Evolutionary conservation across 2,329 filamentous ascomycete genomes (phyloP).

Genomic region (Didymella exigua): DNA sequence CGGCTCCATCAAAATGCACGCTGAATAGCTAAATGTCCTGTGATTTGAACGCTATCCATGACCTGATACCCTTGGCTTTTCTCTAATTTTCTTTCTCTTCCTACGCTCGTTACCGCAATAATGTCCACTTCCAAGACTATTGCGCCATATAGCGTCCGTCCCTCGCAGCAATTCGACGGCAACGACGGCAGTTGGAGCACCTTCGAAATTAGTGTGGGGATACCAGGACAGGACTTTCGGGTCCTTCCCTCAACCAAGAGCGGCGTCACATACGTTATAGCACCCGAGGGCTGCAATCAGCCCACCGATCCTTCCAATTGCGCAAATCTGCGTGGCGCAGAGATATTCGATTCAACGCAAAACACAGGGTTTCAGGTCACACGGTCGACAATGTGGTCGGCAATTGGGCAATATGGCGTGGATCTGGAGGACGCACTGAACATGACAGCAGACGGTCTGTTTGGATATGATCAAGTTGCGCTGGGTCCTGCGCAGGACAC

Average conservation of each 20-base stretch:
- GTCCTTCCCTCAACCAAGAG: constrained; percentile 45
- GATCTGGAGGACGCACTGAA: constrained; percentile 39
- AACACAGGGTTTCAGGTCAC: constrained; percentile 42
- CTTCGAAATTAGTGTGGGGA: constrained; percentile 50
- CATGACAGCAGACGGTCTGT: constrained; percentile 35
- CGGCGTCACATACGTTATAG: constrained; percentile 37
- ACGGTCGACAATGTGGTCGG: constrained; percentile 39
- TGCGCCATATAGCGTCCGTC: constrained; percentile 40
- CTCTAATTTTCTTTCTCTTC: constrained; percentile 3
- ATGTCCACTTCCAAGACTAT: constrained; percentile 27
- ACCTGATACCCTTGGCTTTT: constrained; percentile 2
- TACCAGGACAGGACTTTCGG: constrained; percentile 48
- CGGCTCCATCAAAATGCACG: constrained; percentile 1
- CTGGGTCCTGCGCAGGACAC: constrained; percentile 32
- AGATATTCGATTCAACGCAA: constrained; percentile 36
- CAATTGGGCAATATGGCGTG: constrained; percentile 41
- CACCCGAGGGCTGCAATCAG: constrained; percentile 44
- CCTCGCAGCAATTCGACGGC: constrained; percentile 46
- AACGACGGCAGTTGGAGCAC: constrained; percentile 52
- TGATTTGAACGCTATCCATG: not conserved
- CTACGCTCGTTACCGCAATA: constrained; percentile 16
- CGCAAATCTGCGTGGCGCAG: constrained; percentile 37
- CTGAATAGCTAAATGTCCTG: not conserved
- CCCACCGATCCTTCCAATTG: constrained; percentile 38
- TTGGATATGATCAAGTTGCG: constrained; percentile 41